A percentile compares a stretch with the other conserved stretches of the same genome.
phyloP scores from a whole-genome alignment of 148 eudicot species.

The Arctostaphylos glauca region DNA sequence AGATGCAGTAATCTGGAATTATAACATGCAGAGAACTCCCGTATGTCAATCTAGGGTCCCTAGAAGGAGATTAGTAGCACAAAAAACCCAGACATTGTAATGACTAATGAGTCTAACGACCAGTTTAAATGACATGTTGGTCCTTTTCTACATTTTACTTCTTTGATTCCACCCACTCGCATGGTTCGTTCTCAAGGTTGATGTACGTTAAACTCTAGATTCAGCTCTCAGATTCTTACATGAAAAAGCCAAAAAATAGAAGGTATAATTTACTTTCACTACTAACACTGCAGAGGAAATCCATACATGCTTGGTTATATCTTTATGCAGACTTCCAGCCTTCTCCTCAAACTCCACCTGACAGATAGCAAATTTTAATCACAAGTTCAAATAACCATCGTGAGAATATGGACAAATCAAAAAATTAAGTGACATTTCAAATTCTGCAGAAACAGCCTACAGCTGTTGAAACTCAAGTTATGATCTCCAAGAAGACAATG shows the following conservation, averaged over 20 bases:
- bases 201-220: not conserved
- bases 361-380: slow-evolving; percentile 16
- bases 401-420: not conserved
- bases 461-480: not conserved
- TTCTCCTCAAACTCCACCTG: slow-evolving; percentile 68
- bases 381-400: not conserved
- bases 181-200: not conserved
- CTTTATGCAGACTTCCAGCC: slow-evolving; percentile 60
- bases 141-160: not conserved
- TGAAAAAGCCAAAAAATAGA: not conserved
- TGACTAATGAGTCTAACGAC: not conserved
- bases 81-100: not conserved
- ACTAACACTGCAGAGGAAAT: slow-evolving; percentile 12
- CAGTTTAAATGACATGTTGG: not conserved
- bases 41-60: not conserved
- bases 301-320: slow-evolving; percentile 62
- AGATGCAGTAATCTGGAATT: not conserved
- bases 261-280: not conserved
- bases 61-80: not conserved
- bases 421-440: not conserved
- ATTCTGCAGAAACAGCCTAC: not conserved
- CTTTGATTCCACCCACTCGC: not conserved
- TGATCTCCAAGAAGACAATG: too few relatives aligned
- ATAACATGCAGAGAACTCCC: not conserved
- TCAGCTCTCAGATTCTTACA: not conserved